Evolutionary conservation across 345 rosid genomes (phyloP), one percentile per base, ranked within the genome.

Genomic region (Alliaria petiolata): DNA sequence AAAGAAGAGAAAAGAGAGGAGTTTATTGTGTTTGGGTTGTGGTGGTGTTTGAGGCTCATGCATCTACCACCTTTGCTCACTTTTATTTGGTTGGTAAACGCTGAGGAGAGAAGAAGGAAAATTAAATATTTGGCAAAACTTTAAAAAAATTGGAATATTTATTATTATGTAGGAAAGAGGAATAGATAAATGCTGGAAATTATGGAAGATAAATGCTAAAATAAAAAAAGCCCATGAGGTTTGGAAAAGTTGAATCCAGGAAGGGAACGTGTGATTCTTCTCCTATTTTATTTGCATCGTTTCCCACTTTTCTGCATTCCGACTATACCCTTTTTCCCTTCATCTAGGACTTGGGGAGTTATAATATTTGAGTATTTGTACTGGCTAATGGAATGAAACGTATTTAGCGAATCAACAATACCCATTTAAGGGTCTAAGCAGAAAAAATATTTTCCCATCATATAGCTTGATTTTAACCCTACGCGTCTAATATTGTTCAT

Each of bases 11-110:
- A 19, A 51, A 52, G 44, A 38, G 63, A 20, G 15, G 36, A 46
- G 42, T 38, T 62, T 10, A 64, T 19, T 60, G 55, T 55, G 76
- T 56, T 22, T 38, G 45, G 33, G 25, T n/a, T n/a, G n/a, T 61
- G 74, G 74, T 72, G 63, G 82, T 69, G 84, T 75, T 44, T 69
- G 70, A 62, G 65, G 78, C 82, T 86, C 89, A 86, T 88, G 92
- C 87, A 86, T 88, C 91, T 79, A 85, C 95, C 91, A 88, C 91
- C 91, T 79, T 81, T 60, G 78, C 28, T 66, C 66, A 16, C 45
- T 69, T 50, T 58, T 64, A 62, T 76, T 76, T 70, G 76, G 80
- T 70, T 69, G 80, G 76, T 70, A 76, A 76, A 76, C 70, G 70
- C 65, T 75, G 20, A 44, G 46, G 36, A 53, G 65, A 68, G 39